Evolutionary conservation across 352 stramenopile species (phyloP), one percentile per base, ranked within the genome.

Genomic region (Globisporangium recalcitrans): DNA sequence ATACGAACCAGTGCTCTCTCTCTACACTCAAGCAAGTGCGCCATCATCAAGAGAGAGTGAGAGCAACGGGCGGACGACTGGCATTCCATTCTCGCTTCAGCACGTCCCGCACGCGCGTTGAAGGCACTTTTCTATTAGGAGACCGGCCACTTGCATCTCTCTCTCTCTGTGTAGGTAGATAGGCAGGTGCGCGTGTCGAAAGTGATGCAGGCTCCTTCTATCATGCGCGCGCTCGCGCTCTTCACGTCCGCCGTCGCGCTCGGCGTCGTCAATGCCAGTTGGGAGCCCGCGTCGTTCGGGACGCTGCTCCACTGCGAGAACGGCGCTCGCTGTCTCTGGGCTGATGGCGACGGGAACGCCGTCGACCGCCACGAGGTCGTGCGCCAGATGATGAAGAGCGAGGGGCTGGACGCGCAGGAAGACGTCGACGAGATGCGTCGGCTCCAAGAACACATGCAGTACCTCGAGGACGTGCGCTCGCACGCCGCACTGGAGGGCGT

Each of bases 401-500:
- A 90, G 61, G 63, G 79, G 22, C 62, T 77, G 16, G 60, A 70
- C 53, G 49, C 58, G 4, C 31, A 65, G 40, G 48, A 62, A 9
- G 58, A 76, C 52, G 69, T 67, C 46, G 67, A 77, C 32, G 75
- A 75, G 58, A 70, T 74, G 44, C 74, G 69, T 10, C 77, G 75
- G n/a, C 71, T 92, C 55, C 69, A 89, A 51, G 62, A 64, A 21
- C 79, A 88, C 67, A 69, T 90, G 27, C 65, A 75, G 24, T 90
- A 92, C 68, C 60, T 92, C 19, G 77, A 92, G 60, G 75, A 84
- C 63, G 77, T 93, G 32, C 70, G 89, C 44, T 66, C 61, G 63
- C 70, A 82, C 57, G 80, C 84, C 16, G 47, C 36, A 31, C 31
- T 53, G 3, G 62, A 70, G 21, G 72, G 71, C n/a, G 60, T 88